phyloP scores from a whole-genome alignment of 371 early-diverging fungal species.

The Syncephalastrum contaminatum region DNA sequence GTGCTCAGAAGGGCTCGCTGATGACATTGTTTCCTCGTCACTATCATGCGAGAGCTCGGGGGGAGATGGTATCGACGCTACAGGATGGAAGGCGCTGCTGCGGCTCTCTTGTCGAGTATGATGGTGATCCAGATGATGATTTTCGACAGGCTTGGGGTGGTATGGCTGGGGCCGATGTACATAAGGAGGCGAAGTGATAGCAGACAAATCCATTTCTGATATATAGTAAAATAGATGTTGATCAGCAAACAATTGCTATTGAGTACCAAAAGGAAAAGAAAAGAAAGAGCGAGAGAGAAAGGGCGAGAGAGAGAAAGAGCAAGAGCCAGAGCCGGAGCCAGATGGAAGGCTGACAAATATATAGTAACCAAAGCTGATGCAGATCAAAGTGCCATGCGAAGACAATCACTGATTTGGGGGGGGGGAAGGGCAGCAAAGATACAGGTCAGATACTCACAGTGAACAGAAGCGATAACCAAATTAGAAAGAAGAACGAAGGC shows the following conservation, averaged over 20 bases:
- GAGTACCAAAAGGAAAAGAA: not conserved
- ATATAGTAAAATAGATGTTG: constrained; percentile 6
- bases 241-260: constrained; percentile 1
- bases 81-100: constrained; percentile 11
- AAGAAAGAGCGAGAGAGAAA: constrained; percentile 3
- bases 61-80: constrained; percentile 20
- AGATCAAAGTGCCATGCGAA: too few species aligned
- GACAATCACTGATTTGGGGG: constrained; percentile 6
- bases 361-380: not conserved
- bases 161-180: constrained; percentile 9
- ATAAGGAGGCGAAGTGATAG: constrained; percentile 11
- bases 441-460: too few species aligned
- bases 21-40: constrained; percentile 23
- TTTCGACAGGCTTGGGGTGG: not conserved
- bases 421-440: constrained; percentile 6
- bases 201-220: constrained; percentile 15
- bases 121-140: constrained; percentile 7
- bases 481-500: too few species aligned
- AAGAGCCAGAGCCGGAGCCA: constrained; percentile 2
- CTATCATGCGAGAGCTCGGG: constrained; percentile 40
- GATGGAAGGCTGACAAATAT: constrained; percentile 5
- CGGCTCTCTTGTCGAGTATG: constrained; percentile 3
- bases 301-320: not conserved
- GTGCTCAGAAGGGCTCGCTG: constrained; percentile 13
- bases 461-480: not conserved